Evolutionary conservation across 495 filamentous ascomycete species (phyloP).

Genomic region (Corynascus novoguineensis): DNA sequence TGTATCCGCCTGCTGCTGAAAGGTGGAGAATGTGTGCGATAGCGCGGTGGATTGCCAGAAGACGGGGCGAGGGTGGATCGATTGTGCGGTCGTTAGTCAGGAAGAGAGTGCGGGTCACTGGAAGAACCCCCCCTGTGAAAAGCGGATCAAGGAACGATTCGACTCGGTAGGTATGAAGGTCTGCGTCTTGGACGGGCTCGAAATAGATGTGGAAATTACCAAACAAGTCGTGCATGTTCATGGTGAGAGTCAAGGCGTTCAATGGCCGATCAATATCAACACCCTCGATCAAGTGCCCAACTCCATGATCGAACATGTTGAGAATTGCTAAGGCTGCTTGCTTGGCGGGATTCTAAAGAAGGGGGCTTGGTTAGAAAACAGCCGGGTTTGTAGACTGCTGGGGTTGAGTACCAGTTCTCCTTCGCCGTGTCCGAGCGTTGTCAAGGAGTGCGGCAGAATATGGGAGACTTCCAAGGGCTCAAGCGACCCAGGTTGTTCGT

Average conservation of each 20-base stretch:
- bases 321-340: slow-evolving; percentile 2
- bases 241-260: slow-evolving; percentile 2
- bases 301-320: slow-evolving; percentile 6
- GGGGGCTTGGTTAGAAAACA: background rate
- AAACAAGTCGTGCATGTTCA: background rate
- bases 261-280: slow-evolving; percentile 1
- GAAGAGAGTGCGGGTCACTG: background rate
- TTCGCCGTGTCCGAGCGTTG: background rate
- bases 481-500: background rate
- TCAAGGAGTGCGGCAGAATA: slow-evolving; percentile 1
- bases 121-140: background rate
- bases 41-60: background rate
- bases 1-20: background rate
- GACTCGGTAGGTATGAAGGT: background rate
- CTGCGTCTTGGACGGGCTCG: background rate
- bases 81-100: background rate
- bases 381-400: background rate
- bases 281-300: slow-evolving; percentile 1
- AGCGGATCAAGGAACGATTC: background rate
- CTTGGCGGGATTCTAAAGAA: slow-evolving; percentile 1
- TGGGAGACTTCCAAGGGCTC: background rate
- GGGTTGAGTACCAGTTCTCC: background rate
- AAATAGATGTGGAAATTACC: background rate
- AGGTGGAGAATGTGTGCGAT: background rate
- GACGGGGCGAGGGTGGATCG: background rate